Evolutionary conservation across 352 stramenopile genomes (phyloP).

Genomic region (Globisporangium rhizosaccharum): DNA sequence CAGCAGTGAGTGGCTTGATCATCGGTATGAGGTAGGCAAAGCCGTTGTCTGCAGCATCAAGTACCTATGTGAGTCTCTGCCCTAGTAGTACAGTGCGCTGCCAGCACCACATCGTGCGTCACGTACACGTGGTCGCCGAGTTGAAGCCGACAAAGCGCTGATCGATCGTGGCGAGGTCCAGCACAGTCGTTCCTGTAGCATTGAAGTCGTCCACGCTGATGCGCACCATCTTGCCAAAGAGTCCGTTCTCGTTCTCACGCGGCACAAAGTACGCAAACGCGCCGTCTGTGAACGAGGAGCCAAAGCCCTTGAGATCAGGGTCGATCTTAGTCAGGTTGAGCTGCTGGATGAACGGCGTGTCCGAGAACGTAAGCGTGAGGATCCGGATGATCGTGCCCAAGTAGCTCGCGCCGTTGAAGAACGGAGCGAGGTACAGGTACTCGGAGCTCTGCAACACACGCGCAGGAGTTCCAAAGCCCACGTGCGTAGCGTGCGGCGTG

Average conservation of each 20-base stretch:
- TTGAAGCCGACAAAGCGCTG: conserved; percentile 62
- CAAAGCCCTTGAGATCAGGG: conserved; percentile 44
- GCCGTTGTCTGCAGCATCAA: conserved; percentile 31
- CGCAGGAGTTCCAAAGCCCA: conserved; percentile 27
- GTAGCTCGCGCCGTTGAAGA: conserved; percentile 51
- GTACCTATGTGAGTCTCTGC: not conserved
- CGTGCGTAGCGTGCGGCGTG: conserved; percentile 31
- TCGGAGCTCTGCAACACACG: conserved; percentile 37
- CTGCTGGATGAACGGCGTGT: conserved; percentile 41
- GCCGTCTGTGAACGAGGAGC: conserved; percentile 45
- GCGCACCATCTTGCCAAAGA: conserved; percentile 61
- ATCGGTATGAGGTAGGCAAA: conserved; percentile 64
- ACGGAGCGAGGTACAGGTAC: conserved; percentile 70
- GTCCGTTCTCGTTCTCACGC: conserved; percentile 40
- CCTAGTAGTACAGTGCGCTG: not conserved
- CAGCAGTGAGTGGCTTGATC: conserved; percentile 25
- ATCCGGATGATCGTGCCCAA: conserved; percentile 43
- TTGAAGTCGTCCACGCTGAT: conserved; percentile 45
- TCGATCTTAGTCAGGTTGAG: conserved; percentile 46
- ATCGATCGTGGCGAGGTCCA: conserved; percentile 49
- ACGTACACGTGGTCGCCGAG: conserved; percentile 51
- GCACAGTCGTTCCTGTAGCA: conserved; percentile 27
- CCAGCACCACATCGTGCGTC: not conserved
- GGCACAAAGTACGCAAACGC: conserved; percentile 69
- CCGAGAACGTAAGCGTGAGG: conserved; percentile 36